A percentile compares a stretch with the other conserved stretches of the same genome.
Evolutionary conservation across 768 basidiomycete genomes (phyloP).

Genomic region (Pleurotus pulmonarius): DNA sequence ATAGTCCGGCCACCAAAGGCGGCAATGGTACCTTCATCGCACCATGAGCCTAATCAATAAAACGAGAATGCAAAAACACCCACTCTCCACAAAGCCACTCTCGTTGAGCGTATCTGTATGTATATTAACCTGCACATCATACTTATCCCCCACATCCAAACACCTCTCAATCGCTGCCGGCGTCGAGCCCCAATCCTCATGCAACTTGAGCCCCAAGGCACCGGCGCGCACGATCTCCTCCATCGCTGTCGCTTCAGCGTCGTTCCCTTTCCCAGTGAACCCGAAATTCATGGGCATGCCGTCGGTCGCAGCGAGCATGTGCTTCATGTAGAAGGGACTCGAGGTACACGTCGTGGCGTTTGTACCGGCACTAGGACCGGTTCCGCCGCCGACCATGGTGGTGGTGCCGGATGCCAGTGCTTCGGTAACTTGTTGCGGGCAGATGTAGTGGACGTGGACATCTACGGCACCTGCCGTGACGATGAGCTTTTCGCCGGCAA

Average conservation of each 20-base stretch:
- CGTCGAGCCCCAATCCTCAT: conserved; percentile 97
- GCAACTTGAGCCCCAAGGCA: conserved; percentile 87
- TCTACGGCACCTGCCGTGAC: conserved; percentile 93
- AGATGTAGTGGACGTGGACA: conserved; percentile 92
- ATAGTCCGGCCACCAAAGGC: conserved; percentile 91
- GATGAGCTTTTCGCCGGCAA: conserved; percentile 94
- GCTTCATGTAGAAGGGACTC: conserved; percentile 81
- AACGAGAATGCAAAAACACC: conserved; percentile 19
- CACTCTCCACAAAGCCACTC: conserved; percentile 94
- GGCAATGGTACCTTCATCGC: conserved; percentile 68
- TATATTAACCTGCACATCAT: conserved; percentile 96
- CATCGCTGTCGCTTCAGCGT: conserved; percentile 68
- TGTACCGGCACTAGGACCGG: conserved; percentile 87
- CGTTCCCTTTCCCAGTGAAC: conserved; percentile 97
- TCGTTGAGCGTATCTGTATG: conserved; percentile 98
- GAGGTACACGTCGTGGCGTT: conserved; percentile 95
- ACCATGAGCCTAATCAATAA: neutral
- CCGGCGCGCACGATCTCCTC: conserved; percentile 83
- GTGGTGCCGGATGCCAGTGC: conserved; percentile 82
- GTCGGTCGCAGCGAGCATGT: conserved; percentile 93
- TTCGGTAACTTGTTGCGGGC: conserved; percentile 87
- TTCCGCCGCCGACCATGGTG: conserved; percentile 95
- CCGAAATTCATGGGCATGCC: conserved; percentile 87
- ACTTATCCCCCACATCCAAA: conserved; percentile 80
- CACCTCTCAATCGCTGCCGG: conserved; percentile 77